A percentile compares a stretch with the other conserved stretches of the same genome.
Evolutionary conservation across 2,329 filamentous ascomycete species (phyloP).

Genomic region (Coniochaeta pulveracea): DNA sequence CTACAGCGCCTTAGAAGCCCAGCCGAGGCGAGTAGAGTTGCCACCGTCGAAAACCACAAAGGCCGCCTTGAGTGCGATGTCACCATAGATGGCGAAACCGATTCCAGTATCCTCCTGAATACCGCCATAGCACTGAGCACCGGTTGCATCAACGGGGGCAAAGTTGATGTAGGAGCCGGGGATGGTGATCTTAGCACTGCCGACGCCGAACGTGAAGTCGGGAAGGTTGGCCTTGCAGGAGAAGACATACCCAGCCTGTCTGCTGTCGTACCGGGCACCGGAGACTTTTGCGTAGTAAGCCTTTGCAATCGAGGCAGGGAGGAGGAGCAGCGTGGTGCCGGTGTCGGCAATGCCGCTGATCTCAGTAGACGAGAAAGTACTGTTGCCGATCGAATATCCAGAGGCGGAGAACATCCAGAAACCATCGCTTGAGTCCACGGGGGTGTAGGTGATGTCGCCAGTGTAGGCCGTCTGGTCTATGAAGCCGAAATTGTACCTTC

Average conservation of each 20-base stretch:
- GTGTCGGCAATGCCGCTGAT: conserved; percentile 40
- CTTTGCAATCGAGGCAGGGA: conserved; percentile 29
- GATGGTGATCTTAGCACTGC: conserved; percentile 8
- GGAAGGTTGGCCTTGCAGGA: conserved; percentile 11
- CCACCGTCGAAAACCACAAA: conserved; percentile 21
- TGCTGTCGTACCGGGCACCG: conserved; percentile 22
- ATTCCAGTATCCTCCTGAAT: conserved; percentile 18
- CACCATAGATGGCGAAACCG: conserved; percentile 17
- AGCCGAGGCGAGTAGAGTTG: conserved; percentile 25
- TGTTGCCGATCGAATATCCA: conserved; percentile 22
- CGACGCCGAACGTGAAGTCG: conserved; percentile 10
- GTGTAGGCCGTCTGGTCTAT: conserved; percentile 46
- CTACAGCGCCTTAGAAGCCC: conserved; percentile 19
- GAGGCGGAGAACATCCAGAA: conserved; percentile 49
- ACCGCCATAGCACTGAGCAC: conserved; percentile 20
- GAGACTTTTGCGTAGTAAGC: conserved; percentile 37
- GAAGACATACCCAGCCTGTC: conserved; percentile 9
- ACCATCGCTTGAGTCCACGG: conserved; percentile 42
- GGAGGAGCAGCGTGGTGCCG: conserved; percentile 42
- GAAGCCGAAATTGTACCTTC: conserved; percentile 26
- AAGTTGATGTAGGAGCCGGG: conserved; percentile 11
- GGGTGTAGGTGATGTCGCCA: conserved; percentile 43
- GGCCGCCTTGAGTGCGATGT: conserved; percentile 17
- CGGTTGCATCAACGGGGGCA: conserved; percentile 8
- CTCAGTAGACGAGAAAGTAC: conserved; percentile 12